phyloP scores from a whole-genome alignment of 192 early-diverging fungal species.

The Coemansia guatemalensis region DNA sequence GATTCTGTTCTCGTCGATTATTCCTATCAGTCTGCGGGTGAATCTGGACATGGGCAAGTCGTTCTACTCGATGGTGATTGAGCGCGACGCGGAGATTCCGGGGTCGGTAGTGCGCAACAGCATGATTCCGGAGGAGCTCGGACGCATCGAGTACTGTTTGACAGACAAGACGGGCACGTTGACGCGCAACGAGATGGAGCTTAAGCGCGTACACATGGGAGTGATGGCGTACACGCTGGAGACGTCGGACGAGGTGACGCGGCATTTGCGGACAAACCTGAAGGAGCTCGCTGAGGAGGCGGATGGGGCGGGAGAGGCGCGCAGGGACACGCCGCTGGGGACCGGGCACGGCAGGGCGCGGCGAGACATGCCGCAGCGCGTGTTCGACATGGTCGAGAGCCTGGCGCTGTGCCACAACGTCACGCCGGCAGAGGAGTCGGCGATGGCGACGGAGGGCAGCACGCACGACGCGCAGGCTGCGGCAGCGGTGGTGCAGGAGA shows the following conservation, averaged over 20 bases:
- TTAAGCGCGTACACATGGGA: slow-evolving; percentile 93
- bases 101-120: slow-evolving; percentile 90
- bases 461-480: slow-evolving; percentile 22
- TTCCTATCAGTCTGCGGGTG: slow-evolving; percentile 92
- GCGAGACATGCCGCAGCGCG: slow-evolving; percentile 79
- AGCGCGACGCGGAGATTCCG: slow-evolving; percentile 79
- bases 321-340: slow-evolving; percentile 7
- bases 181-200: slow-evolving; percentile 96
- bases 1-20: slow-evolving; percentile 94
- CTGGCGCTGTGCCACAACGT: slow-evolving; percentile 93
- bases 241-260: slow-evolving; percentile 85
- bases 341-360: slow-evolving; percentile 59
- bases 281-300: slow-evolving; percentile 2
- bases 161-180: slow-evolving; percentile 97
- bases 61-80: slow-evolving; percentile 87
- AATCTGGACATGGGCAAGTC: slow-evolving; percentile 98
- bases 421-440: slow-evolving; percentile 50
- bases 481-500: slow-evolving; percentile 33
- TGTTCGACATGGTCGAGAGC: slow-evolving; percentile 85
- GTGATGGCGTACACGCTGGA: slow-evolving; percentile 90
- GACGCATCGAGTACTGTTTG: slow-evolving; percentile 88
- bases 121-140: slow-evolving; percentile 94
- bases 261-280: slow-evolving; percentile 59
- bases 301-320: not conserved
- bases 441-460: slow-evolving; percentile 8